Evolutionary conservation across 352 stramenopile genomes (phyloP), one percentile per base, ranked within the genome.

Genomic region (Thalassiosira livingstoniorum): DNA sequence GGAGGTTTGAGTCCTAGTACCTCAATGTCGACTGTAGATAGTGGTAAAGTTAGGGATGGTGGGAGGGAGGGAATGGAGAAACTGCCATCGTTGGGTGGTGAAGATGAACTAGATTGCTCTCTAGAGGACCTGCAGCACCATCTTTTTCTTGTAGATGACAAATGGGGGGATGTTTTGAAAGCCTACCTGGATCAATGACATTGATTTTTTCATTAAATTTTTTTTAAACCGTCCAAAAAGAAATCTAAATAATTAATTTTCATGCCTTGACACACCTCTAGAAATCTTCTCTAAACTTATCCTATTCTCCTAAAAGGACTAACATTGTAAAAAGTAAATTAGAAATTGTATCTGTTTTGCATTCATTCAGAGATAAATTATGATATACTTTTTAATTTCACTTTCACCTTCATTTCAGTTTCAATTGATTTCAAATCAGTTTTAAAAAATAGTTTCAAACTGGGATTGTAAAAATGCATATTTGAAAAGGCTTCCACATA

Each of bases 1-100:
- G 83, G 87, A 32, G 39, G 66, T 15, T 58, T 84, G 13, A 21
- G 27, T 61, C 35, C 42, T 13, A 47, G 13, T 2, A 60, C 15
- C n/a, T 45, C 71, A 45, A 45, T n/a, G n/a, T n/a, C n/a, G n/a
- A n/a, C n/a, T n/a, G n/a, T n/a, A n/a, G n/a, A n/a, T n/a, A n/a
- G n/a, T n/a, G n/a, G 37, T 31, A 39, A 65, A 23, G 34, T 43
- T 27, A 55, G 45, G 47, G 32, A 55, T 11, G 27, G 32, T 32
- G 45, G 23, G 29, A 45, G 31, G 39, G 15, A 18, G 39, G 7
- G 7, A 47, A 47, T 58, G 18, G 29, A 18, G 0, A 64, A 21
- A 32, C 35, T 0, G 42, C 31, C 11, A 5, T 39, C 32, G 35
- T 31, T 39, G 31, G 29, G 31, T 70, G 69, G 55, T 51, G 68